phyloP scores from a whole-genome alignment of 2,329 filamentous ascomycete genomes.

The Fusarium sp. region DNA sequence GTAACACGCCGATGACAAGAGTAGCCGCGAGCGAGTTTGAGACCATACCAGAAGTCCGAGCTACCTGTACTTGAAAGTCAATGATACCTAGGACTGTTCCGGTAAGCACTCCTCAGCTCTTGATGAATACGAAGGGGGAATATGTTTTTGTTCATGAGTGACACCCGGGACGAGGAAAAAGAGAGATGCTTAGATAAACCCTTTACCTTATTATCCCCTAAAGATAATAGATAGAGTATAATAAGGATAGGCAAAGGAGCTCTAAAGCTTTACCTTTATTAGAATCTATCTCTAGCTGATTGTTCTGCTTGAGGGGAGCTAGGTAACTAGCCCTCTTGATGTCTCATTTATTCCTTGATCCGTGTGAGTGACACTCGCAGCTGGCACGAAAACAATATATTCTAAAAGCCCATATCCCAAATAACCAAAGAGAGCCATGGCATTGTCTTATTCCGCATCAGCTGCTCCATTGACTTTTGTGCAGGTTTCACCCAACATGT shows the following conservation, averaged over 20 bases:
- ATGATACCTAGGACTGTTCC: not conserved
- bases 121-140: not conserved
- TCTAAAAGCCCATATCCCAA: not conserved
- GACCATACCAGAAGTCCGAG: not conserved
- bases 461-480: not conserved
- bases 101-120: not conserved
- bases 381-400: not conserved
- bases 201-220: no score
- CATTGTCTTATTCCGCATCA: constrained; percentile 18
- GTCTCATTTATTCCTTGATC: no score
- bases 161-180: no score
- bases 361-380: not conserved
- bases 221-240: no score
- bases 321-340: no score
- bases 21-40: not conserved
- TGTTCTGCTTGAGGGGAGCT: no score
- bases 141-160: not conserved
- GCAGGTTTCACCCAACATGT: not conserved
- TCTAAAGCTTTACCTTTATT: no score
- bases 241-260: no score
- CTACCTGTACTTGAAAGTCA: not conserved
- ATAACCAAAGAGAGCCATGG: not conserved
- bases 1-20: not conserved
- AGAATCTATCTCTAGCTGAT: no score
- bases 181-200: no score